Evolutionary conservation across 1,139 yeast species (phyloP).

Genomic region (Yamadazyma dushanensis): DNA sequence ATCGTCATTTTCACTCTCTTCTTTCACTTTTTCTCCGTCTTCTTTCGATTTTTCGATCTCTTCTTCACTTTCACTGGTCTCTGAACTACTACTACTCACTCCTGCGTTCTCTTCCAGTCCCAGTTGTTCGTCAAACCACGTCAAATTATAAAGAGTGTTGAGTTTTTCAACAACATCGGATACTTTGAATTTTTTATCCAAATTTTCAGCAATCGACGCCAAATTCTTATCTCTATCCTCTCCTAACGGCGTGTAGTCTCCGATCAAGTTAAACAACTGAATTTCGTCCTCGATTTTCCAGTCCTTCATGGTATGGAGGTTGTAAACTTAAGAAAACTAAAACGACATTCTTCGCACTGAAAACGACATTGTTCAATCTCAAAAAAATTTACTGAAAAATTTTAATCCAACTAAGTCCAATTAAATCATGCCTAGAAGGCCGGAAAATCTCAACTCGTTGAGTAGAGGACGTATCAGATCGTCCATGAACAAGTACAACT

Average conservation of each 20-base stretch:
- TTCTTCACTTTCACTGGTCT: slow-evolving; percentile 11
- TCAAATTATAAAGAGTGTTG: slow-evolving; percentile 17
- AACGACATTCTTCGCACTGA: too few relatives aligned
- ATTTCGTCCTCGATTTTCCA: slow-evolving; percentile 72
- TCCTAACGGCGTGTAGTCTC: slow-evolving; percentile 71
- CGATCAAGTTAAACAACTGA: slow-evolving; percentile 60
- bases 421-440: slow-evolving; percentile 60
- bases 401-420: slow-evolving; percentile 4
- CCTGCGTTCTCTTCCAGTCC: slow-evolving; percentile 29
- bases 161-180: slow-evolving; percentile 62
- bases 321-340: too few relatives aligned
- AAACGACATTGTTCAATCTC: not conserved
- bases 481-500: slow-evolving; percentile 88
- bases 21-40: slow-evolving; percentile 4
- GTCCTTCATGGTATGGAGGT: slow-evolving; percentile 18
- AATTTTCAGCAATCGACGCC: slow-evolving; percentile 50
- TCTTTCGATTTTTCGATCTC: slow-evolving; percentile 8
- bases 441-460: slow-evolving; percentile 56
- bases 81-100: slow-evolving; percentile 10
- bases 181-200: slow-evolving; percentile 31
- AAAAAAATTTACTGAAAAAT: slow-evolving; percentile 9
- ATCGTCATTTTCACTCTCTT: slow-evolving; percentile 10
- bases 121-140: slow-evolving; percentile 48
- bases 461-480: slow-evolving; percentile 79
- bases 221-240: slow-evolving; percentile 58